These are phyloP conservation scores for Cercophora samala DNA, from an alignment of 495 filamentous ascomycete species.

Conservation along the genomic window DNA sequence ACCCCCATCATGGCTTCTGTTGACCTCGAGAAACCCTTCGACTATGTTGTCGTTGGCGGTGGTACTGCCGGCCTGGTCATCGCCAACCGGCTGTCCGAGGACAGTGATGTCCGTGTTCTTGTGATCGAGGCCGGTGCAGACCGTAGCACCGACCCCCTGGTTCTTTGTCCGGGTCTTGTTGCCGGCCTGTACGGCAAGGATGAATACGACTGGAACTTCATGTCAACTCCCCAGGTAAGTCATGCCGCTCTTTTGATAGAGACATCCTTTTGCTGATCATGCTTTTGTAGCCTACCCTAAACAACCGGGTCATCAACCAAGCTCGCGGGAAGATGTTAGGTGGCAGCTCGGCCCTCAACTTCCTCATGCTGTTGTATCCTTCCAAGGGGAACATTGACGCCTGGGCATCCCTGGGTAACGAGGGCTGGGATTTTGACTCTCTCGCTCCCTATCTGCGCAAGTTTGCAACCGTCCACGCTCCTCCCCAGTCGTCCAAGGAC, in stretches of 20 bases:
- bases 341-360: slow-evolving; percentile 57
- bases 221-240: slow-evolving; percentile 47
- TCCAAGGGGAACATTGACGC: slow-evolving; percentile 47
- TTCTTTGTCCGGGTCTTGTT: slow-evolving; percentile 48
- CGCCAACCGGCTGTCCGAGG: slow-evolving; percentile 55
- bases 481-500: slow-evolving; percentile 31
- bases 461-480: slow-evolving; percentile 37
- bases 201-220: slow-evolving; percentile 55
- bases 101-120: slow-evolving; percentile 40
- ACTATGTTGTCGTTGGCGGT: slow-evolving; percentile 83
- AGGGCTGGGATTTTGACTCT: slow-evolving; percentile 50
- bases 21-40: slow-evolving; percentile 46
- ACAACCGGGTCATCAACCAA: slow-evolving; percentile 35
- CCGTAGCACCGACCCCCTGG: slow-evolving; percentile 43
- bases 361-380: slow-evolving; percentile 46
- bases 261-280: slow-evolving; percentile 1
- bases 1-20: slow-evolving; percentile 12
- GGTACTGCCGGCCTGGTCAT: slow-evolving; percentile 88
- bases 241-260: slow-evolving; percentile 4
- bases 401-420: slow-evolving; percentile 54
- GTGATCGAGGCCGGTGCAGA: slow-evolving; percentile 57
- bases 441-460: slow-evolving; percentile 49
- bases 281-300: slow-evolving; percentile 29
- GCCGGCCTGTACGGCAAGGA: slow-evolving; percentile 45
- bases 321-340: slow-evolving; percentile 56